Evolutionary conservation across 164 flowering plant genomes (phyloP).

Genomic region (Piper longum): DNA sequence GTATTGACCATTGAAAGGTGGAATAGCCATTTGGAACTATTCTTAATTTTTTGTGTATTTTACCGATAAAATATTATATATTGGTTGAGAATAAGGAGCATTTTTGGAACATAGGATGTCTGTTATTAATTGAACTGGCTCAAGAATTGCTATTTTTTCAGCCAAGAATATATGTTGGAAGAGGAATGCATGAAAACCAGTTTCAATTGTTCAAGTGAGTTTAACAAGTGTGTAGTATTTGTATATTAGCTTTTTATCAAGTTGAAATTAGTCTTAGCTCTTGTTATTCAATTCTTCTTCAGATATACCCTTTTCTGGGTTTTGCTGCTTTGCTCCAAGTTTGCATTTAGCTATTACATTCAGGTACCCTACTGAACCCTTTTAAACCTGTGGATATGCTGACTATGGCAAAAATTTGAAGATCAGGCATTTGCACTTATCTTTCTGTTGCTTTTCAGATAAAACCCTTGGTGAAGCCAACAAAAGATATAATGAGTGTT

Average conservation of each 20-base stretch:
- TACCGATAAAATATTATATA: too few relatives aligned
- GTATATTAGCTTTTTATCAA: not conserved
- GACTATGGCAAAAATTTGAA: not conserved
- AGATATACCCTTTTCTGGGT: constrained; percentile 95
- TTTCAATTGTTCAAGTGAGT: constrained; percentile 84
- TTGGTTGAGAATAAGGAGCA: not conserved
- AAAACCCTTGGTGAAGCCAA: constrained; percentile 78
- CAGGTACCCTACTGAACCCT: constrained; percentile 26
- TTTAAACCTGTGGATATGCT: not conserved
- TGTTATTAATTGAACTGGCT: not conserved
- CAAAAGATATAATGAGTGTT: constrained; percentile 69
- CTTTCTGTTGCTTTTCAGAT: constrained; percentile 29
- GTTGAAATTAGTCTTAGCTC: not conserved
- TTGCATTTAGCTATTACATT: constrained; percentile 67
- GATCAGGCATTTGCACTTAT: not conserved
- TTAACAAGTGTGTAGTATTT: not conserved
- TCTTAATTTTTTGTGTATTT: too few relatives aligned
- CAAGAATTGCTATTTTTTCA: constrained; percentile 20
- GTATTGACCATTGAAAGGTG: too few relatives aligned
- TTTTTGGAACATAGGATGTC: too few relatives aligned
- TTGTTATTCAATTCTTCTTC: constrained; percentile 8
- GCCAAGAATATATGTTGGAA: constrained; percentile 91
- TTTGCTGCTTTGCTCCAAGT: constrained; percentile 57
- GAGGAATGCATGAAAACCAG: constrained; percentile 99
- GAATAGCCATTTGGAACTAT: too few relatives aligned